Evolutionary conservation across 257 asterid genomes (phyloP), one percentile per base, ranked within the genome.

Genomic region (Ligustrum vulgare): DNA sequence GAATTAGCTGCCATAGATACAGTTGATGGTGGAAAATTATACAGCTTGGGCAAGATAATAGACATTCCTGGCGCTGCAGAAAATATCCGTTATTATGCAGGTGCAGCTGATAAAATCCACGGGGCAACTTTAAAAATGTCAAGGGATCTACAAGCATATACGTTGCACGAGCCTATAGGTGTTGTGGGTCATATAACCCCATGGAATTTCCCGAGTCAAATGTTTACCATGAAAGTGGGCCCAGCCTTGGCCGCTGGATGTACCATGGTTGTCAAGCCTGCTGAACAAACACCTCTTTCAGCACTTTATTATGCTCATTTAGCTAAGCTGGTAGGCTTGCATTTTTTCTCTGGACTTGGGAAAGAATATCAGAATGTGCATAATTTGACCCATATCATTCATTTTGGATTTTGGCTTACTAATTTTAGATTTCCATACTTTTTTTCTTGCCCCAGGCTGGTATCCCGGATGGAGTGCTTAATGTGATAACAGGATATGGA

Each of bases 381-480:
- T 6, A 22, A 23, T 10, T 41, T 23, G n/a, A 8, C 66, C 7
- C 31, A 2, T 58, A 20, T 23, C 66, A 20, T 58, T 33, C 37
- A 33, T 18, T 41, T 41, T 2, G 47, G 15, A 15, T 11, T 25
- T 31, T 5, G 18, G 8, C 23, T 41, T 20, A 31, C 4, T 63
- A 18, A 20, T 0, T 56, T 34, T 34, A 71, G 7, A 32, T 41
- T 9, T 58, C 35, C 22, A 1, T 39, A 60, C 18, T 18, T 72
- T 18, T 18, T 56, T 45, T 28, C 10, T 13, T 25, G 49, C 13
- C 78, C 13, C 86, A 93, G 98, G 98, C 98, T 56, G 96, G 98
- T 16, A 72, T 93, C 37, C 97, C 96, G 0, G 88, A 87, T 72
- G 98, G 98, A 32, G 98, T 91, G 72, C 62, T 93, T 43, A 93